Conservation (phyloP, 306 rosid species). For the Fragaria iinumae region DNA sequence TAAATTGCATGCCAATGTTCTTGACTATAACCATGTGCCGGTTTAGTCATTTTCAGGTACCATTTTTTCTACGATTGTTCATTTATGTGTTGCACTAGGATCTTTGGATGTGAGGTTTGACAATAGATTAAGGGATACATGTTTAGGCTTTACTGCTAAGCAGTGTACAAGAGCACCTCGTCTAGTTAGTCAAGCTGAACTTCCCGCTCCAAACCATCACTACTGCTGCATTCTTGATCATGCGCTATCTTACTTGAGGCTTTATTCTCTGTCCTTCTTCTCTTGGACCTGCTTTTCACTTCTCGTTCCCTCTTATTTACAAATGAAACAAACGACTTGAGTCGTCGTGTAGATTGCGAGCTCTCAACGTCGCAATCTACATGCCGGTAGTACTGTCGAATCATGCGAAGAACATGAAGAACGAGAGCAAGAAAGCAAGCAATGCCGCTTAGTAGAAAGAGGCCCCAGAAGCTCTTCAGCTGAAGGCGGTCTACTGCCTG, state of each 20-base stretch:
- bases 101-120: too few species aligned
- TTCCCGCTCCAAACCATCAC: slow-evolving; percentile 3
- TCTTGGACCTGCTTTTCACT: slow-evolving; percentile 12
- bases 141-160: background rate
- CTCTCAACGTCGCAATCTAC: background rate
- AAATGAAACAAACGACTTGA: slow-evolving; percentile 17
- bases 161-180: background rate
- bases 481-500: slow-evolving; percentile 27
- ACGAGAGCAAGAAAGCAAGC: slow-evolving; percentile 27
- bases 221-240: background rate
- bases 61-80: too few species aligned
- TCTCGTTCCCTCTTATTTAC: slow-evolving; percentile 20
- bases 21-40: too few species aligned
- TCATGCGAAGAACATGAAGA: slow-evolving; percentile 15
- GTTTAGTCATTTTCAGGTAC: too few species aligned
- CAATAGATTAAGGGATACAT: background rate
- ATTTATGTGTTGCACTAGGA: too few species aligned
- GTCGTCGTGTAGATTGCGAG: background rate
- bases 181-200: background rate
- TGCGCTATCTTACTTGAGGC: slow-evolving; percentile 11
- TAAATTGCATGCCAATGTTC: too few species aligned
- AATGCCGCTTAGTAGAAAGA: slow-evolving; percentile 25
- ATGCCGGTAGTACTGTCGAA: slow-evolving; percentile 8
- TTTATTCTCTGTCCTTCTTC: slow-evolving; percentile 17
- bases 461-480: slow-evolving; percentile 31